phyloP scores from a whole-genome alignment of 73 alveolate genomes.

The Blepharisma japonicum region DNA sequence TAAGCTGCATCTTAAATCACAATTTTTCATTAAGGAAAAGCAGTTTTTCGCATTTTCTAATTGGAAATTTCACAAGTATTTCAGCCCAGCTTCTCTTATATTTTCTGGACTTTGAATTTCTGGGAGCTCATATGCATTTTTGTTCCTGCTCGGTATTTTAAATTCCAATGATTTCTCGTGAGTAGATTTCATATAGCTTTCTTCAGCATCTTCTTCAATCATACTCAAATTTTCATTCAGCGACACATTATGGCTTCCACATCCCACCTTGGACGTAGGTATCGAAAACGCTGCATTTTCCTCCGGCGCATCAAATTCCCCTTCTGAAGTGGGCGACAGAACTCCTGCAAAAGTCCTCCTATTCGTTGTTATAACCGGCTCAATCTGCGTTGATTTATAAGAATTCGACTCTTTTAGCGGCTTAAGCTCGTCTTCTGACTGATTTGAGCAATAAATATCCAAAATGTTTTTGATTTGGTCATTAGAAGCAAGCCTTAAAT shows the following conservation, averaged over 20 bases:
- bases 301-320: not conserved
- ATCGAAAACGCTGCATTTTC: not conserved
- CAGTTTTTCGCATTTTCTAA: slow-evolving; percentile 34
- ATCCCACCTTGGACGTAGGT: not conserved
- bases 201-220: slow-evolving; percentile 8
- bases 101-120: not conserved
- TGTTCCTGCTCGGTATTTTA: not conserved
- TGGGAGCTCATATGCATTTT: not conserved
- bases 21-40: slow-evolving; percentile 26
- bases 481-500: slow-evolving; percentile 18
- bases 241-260: not conserved
- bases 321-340: not conserved
- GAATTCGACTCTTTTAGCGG: not conserved
- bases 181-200: not conserved
- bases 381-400: not conserved
- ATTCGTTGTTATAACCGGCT: not conserved
- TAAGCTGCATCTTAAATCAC: slow-evolving; percentile 38
- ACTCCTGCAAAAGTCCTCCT: not conserved
- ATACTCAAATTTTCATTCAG: not conserved
- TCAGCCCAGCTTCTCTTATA: slow-evolving; percentile 32
- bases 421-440: not conserved
- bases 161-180: not conserved
- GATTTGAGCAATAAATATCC: not conserved
- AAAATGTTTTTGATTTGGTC: slow-evolving; percentile 1
- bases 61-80: slow-evolving; percentile 49